phyloP scores from a whole-genome alignment of 1,284 basidiomycete species.

The Marasmius oreades region DNA sequence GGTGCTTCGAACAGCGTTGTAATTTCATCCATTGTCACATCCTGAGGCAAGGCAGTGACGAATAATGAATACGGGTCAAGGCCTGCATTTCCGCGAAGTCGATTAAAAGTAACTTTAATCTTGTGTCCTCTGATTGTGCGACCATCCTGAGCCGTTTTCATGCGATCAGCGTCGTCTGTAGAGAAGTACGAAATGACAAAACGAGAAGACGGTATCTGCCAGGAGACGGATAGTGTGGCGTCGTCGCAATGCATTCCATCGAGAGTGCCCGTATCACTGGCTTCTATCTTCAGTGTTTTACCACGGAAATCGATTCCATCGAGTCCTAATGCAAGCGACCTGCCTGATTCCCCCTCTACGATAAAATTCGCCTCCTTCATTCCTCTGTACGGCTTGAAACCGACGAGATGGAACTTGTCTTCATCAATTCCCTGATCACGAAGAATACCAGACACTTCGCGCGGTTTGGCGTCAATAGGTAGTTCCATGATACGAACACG shows the following conservation, averaged over 20 bases:
- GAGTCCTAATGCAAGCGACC: constrained; percentile 32
- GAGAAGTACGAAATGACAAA: constrained; percentile 35
- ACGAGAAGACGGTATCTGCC: constrained; percentile 28
- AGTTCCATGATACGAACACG: constrained; percentile 38
- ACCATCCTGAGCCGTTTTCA: constrained; percentile 30
- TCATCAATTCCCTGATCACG: constrained; percentile 33
- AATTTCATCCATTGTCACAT: constrained; percentile 17
- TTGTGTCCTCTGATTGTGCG: constrained; percentile 30
- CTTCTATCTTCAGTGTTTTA: constrained; percentile 35
- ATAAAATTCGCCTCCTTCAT: constrained; percentile 35
- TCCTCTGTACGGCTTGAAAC: constrained; percentile 20
- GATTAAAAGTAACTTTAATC: constrained; percentile 40
- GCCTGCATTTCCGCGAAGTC: constrained; percentile 24
- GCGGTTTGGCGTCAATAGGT: constrained; percentile 29
- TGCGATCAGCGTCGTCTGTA: constrained; percentile 24
- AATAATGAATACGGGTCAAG: constrained; percentile 30
- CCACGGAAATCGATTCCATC: constrained; percentile 42
- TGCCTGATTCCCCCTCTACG: constrained; percentile 33
- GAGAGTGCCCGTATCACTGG: constrained; percentile 29
- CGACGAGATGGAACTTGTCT: constrained; percentile 27
- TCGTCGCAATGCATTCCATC: constrained; percentile 37
- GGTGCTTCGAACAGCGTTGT: constrained; percentile 15
- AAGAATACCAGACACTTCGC: constrained; percentile 40
- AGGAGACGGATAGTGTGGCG: background rate
- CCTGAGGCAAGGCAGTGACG: constrained; percentile 27